A percentile compares a stretch with the other conserved stretches of the same genome.
These are phyloP conservation scores for Cutaneotrichosporon mucoides DNA, from an alignment of 1,284 basidiomycete genomes.

Conservation along the genomic window DNA sequence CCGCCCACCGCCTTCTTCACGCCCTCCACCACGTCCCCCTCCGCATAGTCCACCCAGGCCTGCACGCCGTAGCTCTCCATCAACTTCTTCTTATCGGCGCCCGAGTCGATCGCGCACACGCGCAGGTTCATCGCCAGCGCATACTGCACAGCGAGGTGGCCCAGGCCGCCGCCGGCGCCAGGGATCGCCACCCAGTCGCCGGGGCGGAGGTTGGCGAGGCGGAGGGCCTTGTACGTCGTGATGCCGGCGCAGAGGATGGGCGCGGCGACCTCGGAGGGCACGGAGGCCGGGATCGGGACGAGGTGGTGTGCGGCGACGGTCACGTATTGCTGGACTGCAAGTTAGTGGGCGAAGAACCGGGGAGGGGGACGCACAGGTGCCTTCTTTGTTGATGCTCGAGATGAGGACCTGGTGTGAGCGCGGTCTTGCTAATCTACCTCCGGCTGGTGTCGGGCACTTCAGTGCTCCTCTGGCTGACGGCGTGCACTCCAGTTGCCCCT, in stretches of 20 bases:
- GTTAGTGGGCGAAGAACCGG: conserved; percentile 36
- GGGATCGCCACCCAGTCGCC: conserved; percentile 75
- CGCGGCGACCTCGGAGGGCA: conserved; percentile 67
- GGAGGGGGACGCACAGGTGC: conserved; percentile 29
- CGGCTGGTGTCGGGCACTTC: too few relatives aligned
- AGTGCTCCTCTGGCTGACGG: too few relatives aligned
- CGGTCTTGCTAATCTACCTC: too few relatives aligned
- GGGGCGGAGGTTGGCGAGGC: conserved; percentile 60
- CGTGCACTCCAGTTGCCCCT: too few relatives aligned
- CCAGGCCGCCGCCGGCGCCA: conserved; percentile 50
- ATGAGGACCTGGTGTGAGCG: conserved; percentile 57
- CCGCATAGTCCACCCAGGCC: conserved; percentile 72
- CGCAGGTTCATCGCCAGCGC: conserved; percentile 68
- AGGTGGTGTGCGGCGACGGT: conserved; percentile 60
- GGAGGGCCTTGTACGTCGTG: conserved; percentile 67
- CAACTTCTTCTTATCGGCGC: conserved; percentile 48
- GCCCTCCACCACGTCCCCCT: neutral
- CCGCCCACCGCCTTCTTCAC: conserved; percentile 26
- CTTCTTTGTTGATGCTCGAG: conserved; percentile 58
- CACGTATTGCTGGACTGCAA: conserved; percentile 47
- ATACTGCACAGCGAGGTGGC: conserved; percentile 64
- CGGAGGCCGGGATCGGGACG: conserved; percentile 65
- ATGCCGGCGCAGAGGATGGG: conserved; percentile 71
- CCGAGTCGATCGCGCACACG: conserved; percentile 67
- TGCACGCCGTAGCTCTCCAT: conserved; percentile 62